Evolutionary conservation across 2,329 filamentous ascomycete genomes (phyloP).

Genomic region (Diaporthe australafricana): DNA sequence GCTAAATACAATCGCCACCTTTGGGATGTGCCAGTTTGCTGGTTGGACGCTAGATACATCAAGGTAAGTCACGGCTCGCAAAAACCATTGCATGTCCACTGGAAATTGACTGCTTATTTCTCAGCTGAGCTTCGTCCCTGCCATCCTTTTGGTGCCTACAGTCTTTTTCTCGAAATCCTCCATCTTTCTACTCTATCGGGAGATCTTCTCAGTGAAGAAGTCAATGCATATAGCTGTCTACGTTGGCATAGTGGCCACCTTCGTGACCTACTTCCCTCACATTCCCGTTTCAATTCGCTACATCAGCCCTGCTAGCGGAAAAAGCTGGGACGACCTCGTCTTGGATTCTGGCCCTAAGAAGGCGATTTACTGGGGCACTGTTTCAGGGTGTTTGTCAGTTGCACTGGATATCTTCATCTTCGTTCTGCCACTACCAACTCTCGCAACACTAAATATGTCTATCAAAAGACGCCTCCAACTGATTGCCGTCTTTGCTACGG

Average conservation of each 20-base stretch:
- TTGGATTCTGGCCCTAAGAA: background rate
- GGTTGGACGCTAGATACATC: background rate
- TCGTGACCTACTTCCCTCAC: background rate
- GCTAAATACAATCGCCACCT: slow-evolving; percentile 5
- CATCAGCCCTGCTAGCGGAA: background rate
- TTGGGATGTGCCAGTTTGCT: slow-evolving; percentile 9
- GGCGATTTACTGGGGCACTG: background rate
- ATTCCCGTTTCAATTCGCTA: background rate
- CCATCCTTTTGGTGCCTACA: background rate
- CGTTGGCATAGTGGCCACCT: background rate
- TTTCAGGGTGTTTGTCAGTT: background rate
- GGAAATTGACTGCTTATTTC: background rate
- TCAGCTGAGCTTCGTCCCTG: background rate
- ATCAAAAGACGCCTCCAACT: background rate
- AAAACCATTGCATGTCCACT: background rate
- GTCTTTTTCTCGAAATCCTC: background rate
- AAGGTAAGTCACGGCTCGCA: background rate
- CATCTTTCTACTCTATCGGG: slow-evolving; percentile 1
- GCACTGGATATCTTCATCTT: slow-evolving; percentile 15
- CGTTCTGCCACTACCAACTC: background rate
- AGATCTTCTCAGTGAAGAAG: background rate
- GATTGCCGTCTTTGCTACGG: background rate
- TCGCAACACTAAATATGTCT: background rate
- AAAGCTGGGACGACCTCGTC: background rate
- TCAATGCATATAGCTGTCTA: background rate